Base-by-base conservation (phyloP, 1,284 basidiomycete species). In the Moesziomyces sp. region DNA sequence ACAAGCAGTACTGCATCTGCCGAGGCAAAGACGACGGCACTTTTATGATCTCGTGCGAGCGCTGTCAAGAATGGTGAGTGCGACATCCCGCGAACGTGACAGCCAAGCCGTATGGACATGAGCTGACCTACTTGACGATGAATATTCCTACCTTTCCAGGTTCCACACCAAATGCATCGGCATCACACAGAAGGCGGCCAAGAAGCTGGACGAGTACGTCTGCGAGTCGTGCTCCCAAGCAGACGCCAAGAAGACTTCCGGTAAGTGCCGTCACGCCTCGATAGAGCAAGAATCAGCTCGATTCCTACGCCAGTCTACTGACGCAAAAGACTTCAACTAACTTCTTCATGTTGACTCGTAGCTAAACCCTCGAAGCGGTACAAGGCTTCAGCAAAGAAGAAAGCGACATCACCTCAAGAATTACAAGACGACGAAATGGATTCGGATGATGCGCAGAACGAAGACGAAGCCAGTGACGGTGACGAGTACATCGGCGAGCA, bases 41-140 rank as follows among this genome's bases (percentile, higher is more conserved):
- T 21, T 80, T 81, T 33, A 82, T 83, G 81, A 78, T 81, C 24
- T 79, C 71, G 33, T 82, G 81, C 67, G 76, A 69, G 40, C 66
- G 46, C 5, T 83, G 82, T 45, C 67, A 74, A 45, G 77, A 83
- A 47, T 83, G 82, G 82, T 83, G 66, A 69, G 78, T 80, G 50
- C 5, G 35, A 7, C 0, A 10, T n/a, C 10, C 19, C 21, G 24
- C 19, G 26, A 3, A 40, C 40, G 35, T 21, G 23, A 62, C 16
- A 1, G 23, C 23, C 19, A 16, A 7, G 7, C 5, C 2, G 21
- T 35, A 48, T 40, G 38, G 6, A 28, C 19, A 30, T 66, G 58
- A 52, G 44, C 62, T 71, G 54, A 66, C 55, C 30, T 18, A 6
- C 3, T n/a, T 6, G n/a, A 18, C 38, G 0, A 23, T 28, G 19